Percentiles rank a stretch among this genome's conserved stretches.
Conservation (phyloP, 495 filamentous ascomycete species). For the Penicillium ochrochloron region DNA sequence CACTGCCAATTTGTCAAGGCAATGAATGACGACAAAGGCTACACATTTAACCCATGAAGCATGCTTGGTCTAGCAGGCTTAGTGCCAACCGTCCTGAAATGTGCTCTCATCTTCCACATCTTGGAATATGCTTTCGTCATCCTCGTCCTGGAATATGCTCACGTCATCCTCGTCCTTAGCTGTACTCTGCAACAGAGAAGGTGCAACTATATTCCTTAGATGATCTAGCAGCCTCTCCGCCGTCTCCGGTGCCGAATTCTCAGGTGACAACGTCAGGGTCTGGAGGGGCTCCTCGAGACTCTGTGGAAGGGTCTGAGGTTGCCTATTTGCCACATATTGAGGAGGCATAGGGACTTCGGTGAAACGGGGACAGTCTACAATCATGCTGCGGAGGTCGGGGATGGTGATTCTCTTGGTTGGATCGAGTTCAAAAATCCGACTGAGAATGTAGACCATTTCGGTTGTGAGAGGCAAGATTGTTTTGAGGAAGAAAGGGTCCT, state of each 20-base stretch:
- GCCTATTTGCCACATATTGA: not conserved
- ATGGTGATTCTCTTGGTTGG: not conserved
- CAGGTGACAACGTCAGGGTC: too few species aligned
- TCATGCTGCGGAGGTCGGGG: not conserved
- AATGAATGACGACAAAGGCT: not conserved
- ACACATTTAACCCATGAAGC: too few species aligned
- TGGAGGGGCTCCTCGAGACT: not conserved
- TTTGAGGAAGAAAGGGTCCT: not conserved
- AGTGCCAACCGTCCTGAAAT: too few species aligned
- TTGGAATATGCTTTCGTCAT: too few species aligned
- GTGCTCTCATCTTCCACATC: too few species aligned
- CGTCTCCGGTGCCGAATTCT: too few species aligned
- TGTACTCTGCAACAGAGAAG: too few species aligned
- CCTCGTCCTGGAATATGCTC: too few species aligned
- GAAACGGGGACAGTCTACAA: not conserved
- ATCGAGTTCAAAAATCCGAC: not conserved
- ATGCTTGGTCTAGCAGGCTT: too few species aligned
- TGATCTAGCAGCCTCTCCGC: too few species aligned
- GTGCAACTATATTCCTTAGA: too few species aligned
- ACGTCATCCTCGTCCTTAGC: too few species aligned
- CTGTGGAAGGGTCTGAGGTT: not conserved
- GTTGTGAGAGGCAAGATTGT: not conserved
- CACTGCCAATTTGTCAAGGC: not conserved
- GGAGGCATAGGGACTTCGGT: not conserved
- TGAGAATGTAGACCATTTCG: not conserved